These are phyloP conservation scores for Coemansia sp. DNA, from an alignment of 192 early-diverging fungal genomes.

Conservation along the genomic window DNA sequence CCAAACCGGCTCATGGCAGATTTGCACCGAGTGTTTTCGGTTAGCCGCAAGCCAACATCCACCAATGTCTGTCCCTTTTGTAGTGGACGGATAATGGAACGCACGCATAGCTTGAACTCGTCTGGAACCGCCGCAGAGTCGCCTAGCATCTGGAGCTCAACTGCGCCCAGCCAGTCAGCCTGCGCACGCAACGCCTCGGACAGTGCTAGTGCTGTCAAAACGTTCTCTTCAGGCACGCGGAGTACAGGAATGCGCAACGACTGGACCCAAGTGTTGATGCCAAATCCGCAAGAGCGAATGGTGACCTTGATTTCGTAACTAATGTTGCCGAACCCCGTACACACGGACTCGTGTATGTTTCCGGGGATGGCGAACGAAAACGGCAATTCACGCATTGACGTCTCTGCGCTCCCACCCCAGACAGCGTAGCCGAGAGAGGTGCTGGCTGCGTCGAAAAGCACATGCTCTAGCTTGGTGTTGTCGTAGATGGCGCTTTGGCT, in stretches of 20 bases:
- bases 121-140: constrained; percentile 29
- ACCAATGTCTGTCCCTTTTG: constrained; percentile 36
- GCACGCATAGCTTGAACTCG: constrained; percentile 28
- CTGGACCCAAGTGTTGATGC: constrained; percentile 45
- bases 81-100: constrained; percentile 33
- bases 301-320: constrained; percentile 40
- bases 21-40: constrained; percentile 31
- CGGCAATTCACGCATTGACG: constrained; percentile 25
- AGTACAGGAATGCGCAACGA: constrained; percentile 37
- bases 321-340: constrained; percentile 33
- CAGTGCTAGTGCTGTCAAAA: constrained; percentile 14
- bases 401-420: constrained; percentile 20
- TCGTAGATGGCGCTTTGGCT: constrained; percentile 2
- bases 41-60: constrained; percentile 34
- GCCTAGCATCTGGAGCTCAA: constrained; percentile 37
- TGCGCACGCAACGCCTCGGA: constrained; percentile 30
- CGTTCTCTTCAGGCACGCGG: constrained; percentile 32
- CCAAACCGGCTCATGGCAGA: constrained; percentile 25
- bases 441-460: constrained; percentile 28
- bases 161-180: constrained; percentile 47
- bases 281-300: constrained; percentile 40
- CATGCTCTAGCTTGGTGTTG: constrained; percentile 10
- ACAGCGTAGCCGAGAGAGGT: constrained; percentile 9
- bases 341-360: constrained; percentile 32
- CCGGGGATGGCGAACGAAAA: constrained; percentile 43